Conservation (phyloP, 129 eudicot species). For the sunflower (Helianthus annuus) region DNA sequence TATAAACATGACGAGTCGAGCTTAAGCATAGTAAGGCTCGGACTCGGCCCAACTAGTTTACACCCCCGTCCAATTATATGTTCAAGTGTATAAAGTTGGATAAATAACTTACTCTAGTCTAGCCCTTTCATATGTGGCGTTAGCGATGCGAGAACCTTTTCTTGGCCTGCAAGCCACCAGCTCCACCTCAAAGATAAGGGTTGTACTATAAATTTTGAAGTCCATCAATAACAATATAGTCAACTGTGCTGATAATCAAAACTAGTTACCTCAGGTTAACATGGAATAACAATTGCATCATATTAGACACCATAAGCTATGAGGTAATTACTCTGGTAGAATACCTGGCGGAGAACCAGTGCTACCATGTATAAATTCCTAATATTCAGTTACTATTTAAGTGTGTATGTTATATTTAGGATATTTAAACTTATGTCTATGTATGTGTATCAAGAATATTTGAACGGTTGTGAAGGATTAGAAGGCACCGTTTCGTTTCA, state of each 20-base stretch:
- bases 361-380: too few relatives aligned
- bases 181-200: constrained; percentile 93
- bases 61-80: too few relatives aligned
- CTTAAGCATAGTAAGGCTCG: too few relatives aligned
- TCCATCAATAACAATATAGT: neutral
- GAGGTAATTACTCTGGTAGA: constrained; percentile 59
- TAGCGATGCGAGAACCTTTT: constrained; percentile 80
- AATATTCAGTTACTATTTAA: too few relatives aligned
- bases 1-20: too few relatives aligned
- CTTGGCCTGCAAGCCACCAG: constrained; percentile 92
- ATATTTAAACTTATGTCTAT: too few relatives aligned
- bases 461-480: too few relatives aligned
- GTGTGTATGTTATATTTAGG: too few relatives aligned
- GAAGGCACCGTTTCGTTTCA: too few relatives aligned
- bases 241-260: neutral
- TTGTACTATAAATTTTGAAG: constrained; percentile 56
- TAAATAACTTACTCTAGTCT: constrained; percentile 80
- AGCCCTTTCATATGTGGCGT: constrained; percentile 86
- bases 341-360: constrained; percentile 95
- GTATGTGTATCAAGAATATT: too few relatives aligned
- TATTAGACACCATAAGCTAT: constrained; percentile 6
- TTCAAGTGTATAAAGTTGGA: neutral
- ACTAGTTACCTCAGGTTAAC: too few relatives aligned
- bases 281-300: neutral
- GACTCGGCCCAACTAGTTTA: too few relatives aligned